These are phyloP conservation scores for Trichoderma aggressivum DNA, from an alignment of 2,329 filamentous ascomycete genomes.

Conservation along the genomic window DNA sequence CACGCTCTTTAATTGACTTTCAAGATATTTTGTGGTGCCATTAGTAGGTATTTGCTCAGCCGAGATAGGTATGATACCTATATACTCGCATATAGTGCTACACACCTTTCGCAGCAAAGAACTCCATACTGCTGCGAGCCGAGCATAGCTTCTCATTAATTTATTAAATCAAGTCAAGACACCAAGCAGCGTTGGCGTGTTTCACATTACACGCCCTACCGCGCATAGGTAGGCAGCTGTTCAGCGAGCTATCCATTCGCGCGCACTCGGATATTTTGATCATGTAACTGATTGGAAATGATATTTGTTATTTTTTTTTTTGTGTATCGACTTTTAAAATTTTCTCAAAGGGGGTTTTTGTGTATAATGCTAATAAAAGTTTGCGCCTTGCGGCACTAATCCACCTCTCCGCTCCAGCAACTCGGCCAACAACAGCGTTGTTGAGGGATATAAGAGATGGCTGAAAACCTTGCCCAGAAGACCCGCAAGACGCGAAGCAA, in stretches of 20 bases:
- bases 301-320: not conserved
- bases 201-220: not conserved
- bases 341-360: slow-evolving; percentile 1
- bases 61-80: not conserved
- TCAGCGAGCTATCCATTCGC: not conserved
- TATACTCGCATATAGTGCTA: not conserved
- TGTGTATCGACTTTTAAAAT: not conserved
- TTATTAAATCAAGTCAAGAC: not conserved
- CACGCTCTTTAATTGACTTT: not conserved
- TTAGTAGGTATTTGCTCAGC: not conserved
- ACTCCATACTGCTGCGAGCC: not conserved
- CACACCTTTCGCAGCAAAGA: not conserved
- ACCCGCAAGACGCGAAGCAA: not conserved
- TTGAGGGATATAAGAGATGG: not conserved
- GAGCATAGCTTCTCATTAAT: not conserved
- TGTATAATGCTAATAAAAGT: not conserved
- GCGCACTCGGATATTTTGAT: not conserved
- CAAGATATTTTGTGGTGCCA: not conserved
- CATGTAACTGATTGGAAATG: not conserved
- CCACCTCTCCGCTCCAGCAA: not conserved
- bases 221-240: not conserved
- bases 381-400: slow-evolving; percentile 1
- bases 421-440: not conserved
- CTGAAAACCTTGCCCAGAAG: not conserved
- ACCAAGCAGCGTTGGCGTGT: not conserved